Conservation (phyloP, 495 filamentous ascomycete genomes). For the Aspergillus bertholletiae region DNA sequence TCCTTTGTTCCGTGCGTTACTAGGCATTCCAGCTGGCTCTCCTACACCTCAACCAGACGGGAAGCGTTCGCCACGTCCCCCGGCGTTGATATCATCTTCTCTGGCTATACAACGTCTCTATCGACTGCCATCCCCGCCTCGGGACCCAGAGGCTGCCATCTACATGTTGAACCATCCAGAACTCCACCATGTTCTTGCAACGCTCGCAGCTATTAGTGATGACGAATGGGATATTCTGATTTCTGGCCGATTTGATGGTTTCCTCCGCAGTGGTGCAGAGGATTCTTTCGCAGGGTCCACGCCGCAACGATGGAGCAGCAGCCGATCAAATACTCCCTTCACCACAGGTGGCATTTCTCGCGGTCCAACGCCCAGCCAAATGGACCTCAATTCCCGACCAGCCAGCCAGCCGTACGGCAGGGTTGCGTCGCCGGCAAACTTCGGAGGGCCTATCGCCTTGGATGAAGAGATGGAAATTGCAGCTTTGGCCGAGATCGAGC, state of each 20-base stretch:
- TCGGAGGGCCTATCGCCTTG: constrained; percentile 68
- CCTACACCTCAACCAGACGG: constrained; percentile 38
- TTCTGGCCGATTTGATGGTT: constrained; percentile 95
- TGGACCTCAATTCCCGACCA: constrained; percentile 35
- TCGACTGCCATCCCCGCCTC: constrained; percentile 63
- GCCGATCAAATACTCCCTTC: constrained; percentile 43
- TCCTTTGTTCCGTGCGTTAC: constrained; percentile 71
- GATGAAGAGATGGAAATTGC: constrained; percentile 96
- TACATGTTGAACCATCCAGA: constrained; percentile 82
- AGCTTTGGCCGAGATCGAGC: constrained; percentile 83
- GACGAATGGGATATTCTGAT: constrained; percentile 95
- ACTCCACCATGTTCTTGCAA: constrained; percentile 82
- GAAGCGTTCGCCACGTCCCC: constrained; percentile 57
- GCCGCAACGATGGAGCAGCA: constrained; percentile 29
- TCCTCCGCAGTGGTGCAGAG: constrained; percentile 92
- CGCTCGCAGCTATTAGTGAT: constrained; percentile 78
- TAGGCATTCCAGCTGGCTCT: constrained; percentile 60
- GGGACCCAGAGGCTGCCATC: constrained; percentile 80
- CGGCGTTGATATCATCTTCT: constrained; percentile 66
- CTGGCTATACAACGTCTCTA: constrained; percentile 82
- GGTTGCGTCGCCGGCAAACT: constrained; percentile 34
- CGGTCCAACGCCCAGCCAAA: constrained; percentile 34
- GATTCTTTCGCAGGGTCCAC: constrained; percentile 36
- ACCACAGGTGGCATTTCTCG: constrained; percentile 38
- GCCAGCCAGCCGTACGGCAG: constrained; percentile 36